A percentile compares a stretch with the other conserved stretches of the same genome.
phyloP scores from a whole-genome alignment of 2,329 filamentous ascomycete genomes.

The Cadophora sp. region DNA sequence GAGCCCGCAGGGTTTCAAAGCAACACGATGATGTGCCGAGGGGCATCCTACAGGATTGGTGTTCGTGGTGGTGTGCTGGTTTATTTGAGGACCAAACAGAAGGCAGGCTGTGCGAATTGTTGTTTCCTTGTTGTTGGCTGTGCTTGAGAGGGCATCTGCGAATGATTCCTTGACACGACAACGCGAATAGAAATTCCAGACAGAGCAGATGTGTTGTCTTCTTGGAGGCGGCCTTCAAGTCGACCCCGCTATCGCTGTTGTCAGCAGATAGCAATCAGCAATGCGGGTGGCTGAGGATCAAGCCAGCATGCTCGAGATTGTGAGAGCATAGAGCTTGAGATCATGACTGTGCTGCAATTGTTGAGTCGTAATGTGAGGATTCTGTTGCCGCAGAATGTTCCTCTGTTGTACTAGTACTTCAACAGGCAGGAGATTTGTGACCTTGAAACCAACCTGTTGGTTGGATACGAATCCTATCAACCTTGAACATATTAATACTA shows the following conservation, averaged over 20 bases:
- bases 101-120: constrained; percentile 12
- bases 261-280: background rate
- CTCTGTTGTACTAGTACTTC: too few species aligned
- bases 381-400: background rate
- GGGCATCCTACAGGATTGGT: constrained; percentile 17
- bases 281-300: constrained; percentile 3
- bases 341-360: background rate
- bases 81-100: constrained; percentile 8
- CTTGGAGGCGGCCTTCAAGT: background rate
- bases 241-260: background rate
- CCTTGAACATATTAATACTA: background rate
- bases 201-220: background rate
- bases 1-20: constrained; percentile 17
- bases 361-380: background rate
- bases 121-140: background rate
- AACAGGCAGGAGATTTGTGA: too few species aligned
- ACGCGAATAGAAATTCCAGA: background rate
- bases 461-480: background rate
- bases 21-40: background rate
- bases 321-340: background rate
- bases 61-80: constrained; percentile 5
- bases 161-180: constrained; percentile 17
- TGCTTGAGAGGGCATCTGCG: constrained; percentile 1
- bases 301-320: background rate
- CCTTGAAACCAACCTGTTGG: too few species aligned